Base-by-base conservation (phyloP, 371 early-diverging fungal genomes). In the Thermomucor indicae-seudaticae region DNA sequence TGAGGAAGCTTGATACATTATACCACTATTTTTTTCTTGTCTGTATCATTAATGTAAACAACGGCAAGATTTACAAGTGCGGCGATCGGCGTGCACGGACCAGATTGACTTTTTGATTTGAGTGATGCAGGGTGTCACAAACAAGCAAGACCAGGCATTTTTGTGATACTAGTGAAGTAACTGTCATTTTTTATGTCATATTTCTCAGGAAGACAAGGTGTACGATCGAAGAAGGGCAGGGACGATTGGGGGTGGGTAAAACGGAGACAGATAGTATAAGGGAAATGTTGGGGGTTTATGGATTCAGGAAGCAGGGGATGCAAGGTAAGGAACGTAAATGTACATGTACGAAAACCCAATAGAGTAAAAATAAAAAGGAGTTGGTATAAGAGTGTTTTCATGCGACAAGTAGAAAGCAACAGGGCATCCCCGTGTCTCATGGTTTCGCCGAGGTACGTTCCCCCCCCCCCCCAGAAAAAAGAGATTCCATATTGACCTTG, bases 261-360 rank as follows among this genome's bases (percentile, higher is more conserved):
- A n/a, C 6, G 16, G 16, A 16, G 4, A 6, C 4, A 10, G 27
- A 4, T 6, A 28, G 43, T 30, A 43, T 16, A 47, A 17, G 32
- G 35, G 25, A 47, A 47, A 47, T 47, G 47, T 50, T 41, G 29
- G 51, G 48, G 43, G 51, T 41, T 16, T 23, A 25, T 20, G 43
- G 43, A 40, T 32, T 17, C 24, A 16, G 16, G 16, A 32, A 10
- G n/a, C n/a, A n/a, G n/a, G n/a, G n/a, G 47, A 32, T 47, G 51
- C 30, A 41, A 40, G 41, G 29, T 29, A 40, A 30, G 32, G 20
- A 49, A 39, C 29, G 51, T 42, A 50, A 42, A 42, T 50, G 51
- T 50, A 50, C 43, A 50, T 50, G 51, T 50, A 50, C 42, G 51
- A n/a, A n/a, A 50, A 42, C 37, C 37, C 16, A 37, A 3, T 37